Evolutionary conservation across 2,329 filamentous ascomycete species (phyloP).

Genomic region (Alternaria conjuncta): DNA sequence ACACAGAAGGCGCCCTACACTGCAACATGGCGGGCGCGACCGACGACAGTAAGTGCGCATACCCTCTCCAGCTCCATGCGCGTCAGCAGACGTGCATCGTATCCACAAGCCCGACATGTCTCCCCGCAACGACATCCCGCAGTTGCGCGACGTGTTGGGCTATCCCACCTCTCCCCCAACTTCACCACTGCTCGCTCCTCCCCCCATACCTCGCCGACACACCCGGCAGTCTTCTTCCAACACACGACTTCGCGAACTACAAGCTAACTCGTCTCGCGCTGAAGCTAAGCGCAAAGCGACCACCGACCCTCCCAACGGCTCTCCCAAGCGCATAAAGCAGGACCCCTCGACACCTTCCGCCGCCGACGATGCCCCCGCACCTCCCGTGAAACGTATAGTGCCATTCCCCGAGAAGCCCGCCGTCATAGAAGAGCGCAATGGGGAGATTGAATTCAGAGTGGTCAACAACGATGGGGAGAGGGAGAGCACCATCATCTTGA

Average conservation of each 20-base stretch:
- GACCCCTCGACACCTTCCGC: slow-evolving; percentile 46
- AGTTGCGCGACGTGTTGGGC: slow-evolving; percentile 23
- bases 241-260: slow-evolving; percentile 12
- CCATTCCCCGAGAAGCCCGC: slow-evolving; percentile 94
- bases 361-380: slow-evolving; percentile 39
- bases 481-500: slow-evolving; percentile 91
- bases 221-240: slow-evolving; percentile 10
- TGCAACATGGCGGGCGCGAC: slow-evolving; percentile 41
- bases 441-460: slow-evolving; percentile 95
- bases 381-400: slow-evolving; percentile 66
- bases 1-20: slow-evolving; percentile 15
- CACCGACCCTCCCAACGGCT: slow-evolving; percentile 66
- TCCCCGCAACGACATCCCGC: slow-evolving; percentile 13
- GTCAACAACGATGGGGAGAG: slow-evolving; percentile 94
- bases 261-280: slow-evolving; percentile 21
- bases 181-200: not conserved
- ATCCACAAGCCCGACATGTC: slow-evolving; percentile 4
- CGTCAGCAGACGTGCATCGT: not conserved
- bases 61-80: not conserved
- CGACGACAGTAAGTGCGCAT: slow-evolving; percentile 46
- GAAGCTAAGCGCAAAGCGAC: slow-evolving; percentile 75
- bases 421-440: slow-evolving; percentile 89
- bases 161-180: slow-evolving; percentile 28
- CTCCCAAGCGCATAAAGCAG: slow-evolving; percentile 64
- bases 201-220: slow-evolving; percentile 6